These are phyloP conservation scores for Xylariaceae sp. DNA, from an alignment of 2,329 filamentous ascomycete genomes.

Conservation along the genomic window DNA sequence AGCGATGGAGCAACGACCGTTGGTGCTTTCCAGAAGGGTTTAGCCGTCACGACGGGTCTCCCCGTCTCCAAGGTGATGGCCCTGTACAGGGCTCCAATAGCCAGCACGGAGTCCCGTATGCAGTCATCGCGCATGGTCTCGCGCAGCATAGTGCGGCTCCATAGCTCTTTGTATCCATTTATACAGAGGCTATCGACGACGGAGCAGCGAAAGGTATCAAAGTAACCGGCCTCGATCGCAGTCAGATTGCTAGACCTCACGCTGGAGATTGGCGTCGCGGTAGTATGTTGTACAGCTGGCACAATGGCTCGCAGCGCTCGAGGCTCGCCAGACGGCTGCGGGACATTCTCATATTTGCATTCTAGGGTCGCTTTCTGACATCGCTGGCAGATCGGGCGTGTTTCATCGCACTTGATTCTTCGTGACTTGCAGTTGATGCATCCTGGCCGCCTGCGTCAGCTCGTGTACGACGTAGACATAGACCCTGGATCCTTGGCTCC, in stretches of 20 bases:
- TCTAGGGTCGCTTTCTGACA: conserved; percentile 9
- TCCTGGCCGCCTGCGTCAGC: conserved; percentile 3
- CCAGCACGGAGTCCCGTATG: conserved; percentile 13
- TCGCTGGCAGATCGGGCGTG: conserved; percentile 9
- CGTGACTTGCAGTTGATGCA: conserved; percentile 14
- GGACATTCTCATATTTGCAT: conserved; percentile 9
- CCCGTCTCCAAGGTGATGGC: conserved; percentile 8
- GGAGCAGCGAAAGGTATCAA: conserved; percentile 12
- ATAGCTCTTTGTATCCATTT: conserved; percentile 14
- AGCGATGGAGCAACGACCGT: conserved; percentile 1
- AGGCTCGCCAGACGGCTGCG: not conserved
- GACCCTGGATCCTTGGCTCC: conserved; percentile 3
- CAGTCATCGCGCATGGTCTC: conserved; percentile 16
- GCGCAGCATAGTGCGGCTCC: conserved; percentile 12
- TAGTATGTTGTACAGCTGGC: not conserved
- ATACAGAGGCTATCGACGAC: conserved; percentile 11
- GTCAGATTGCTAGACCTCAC: conserved; percentile 5
- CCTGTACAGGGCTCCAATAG: conserved; percentile 12
- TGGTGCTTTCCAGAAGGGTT: conserved; percentile 7
- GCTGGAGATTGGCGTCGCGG: not conserved
- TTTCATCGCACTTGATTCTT: conserved; percentile 16
- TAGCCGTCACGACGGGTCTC: not conserved
- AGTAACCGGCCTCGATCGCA: conserved; percentile 9
- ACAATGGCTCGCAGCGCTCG: conserved; percentile 1
- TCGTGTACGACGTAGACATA: not conserved